Base-by-base conservation (phyloP, 352 stramenopile species). In the Pythium pyrilobum region DNA sequence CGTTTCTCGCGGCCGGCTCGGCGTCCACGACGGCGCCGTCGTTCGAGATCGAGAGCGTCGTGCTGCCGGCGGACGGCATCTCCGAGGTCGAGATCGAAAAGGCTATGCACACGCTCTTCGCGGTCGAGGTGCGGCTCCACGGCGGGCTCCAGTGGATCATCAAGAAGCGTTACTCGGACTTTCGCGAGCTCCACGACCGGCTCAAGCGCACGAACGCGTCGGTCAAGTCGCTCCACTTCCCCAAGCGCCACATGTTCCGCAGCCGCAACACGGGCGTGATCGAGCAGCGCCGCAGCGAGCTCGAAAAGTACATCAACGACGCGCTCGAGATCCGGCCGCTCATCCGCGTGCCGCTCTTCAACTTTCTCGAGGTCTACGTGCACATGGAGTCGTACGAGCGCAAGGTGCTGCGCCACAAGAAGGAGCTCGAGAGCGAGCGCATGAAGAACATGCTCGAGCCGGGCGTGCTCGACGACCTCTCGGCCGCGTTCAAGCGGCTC, bases 281-380 rank as follows among this genome's bases (percentile, higher is more conserved):
- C 45, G 81, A 95, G 34, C 82, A 93, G 65, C 71, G 85, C 13
- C 77, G 85, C 12, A 87, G 70, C 52, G 85, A 93, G 52, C 53
- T 95, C 39, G 85, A 93, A 49, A 89, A 90, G 59, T 95, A 95
- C 59, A 87, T 95, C 48, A 92, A 93, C 56, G 81, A 92, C 42
- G 79, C 90, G 41, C 56, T 95, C 24, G 79, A 88, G 21, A 89
- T 95, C 25, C 67, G 71, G 1, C 81, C 85, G 46, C 56, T 90
- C 12, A 93, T 93, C 24, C 80, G 82, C 16, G 78, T 93, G 16
- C 82, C 82, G 36, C 64, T 95, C n/a, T 92, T 90, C 62, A 93
- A 91, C 56, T 95, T 95, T 51, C 61, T 95, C 18, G 81, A 92
- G 32, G 85, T 95, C 1, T 92, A 95, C 53, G 78, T 80, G 20